These are phyloP conservation scores for Eutypa lata DNA, from an alignment of 2,329 filamentous ascomycete species.

Conservation along the genomic window DNA sequence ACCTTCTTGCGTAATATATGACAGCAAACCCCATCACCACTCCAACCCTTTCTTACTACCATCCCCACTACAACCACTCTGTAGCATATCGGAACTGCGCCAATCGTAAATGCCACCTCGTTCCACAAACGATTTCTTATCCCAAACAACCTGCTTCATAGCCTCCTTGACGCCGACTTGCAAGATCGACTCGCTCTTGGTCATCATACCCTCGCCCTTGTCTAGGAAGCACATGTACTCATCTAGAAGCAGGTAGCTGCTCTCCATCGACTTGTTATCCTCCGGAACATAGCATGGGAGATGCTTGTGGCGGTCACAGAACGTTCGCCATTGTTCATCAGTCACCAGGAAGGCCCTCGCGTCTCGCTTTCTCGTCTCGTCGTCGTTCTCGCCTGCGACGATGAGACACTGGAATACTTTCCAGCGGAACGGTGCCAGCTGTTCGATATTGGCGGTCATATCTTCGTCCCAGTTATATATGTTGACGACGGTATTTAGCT, in stretches of 20 bases:
- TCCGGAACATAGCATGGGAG: conserved; percentile 44
- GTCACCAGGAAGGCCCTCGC: conserved; percentile 43
- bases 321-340: conserved; percentile 42
- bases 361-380: conserved; percentile 32
- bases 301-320: conserved; percentile 41
- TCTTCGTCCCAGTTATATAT: conserved; percentile 47
- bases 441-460: conserved; percentile 37
- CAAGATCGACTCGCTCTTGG: conserved; percentile 34
- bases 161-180: conserved; percentile 45
- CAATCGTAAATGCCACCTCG: conserved; percentile 50
- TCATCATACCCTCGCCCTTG: conserved; percentile 32
- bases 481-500: conserved; percentile 55
- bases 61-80: not conserved
- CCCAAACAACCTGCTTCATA: conserved; percentile 42
- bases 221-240: conserved; percentile 51
- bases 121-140: conserved; percentile 38
- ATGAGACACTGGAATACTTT: conserved; percentile 54
- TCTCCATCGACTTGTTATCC: conserved; percentile 47
- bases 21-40: conserved; percentile 8
- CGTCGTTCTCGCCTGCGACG: conserved; percentile 51
- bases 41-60: conserved; percentile 2
- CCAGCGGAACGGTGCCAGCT: conserved; percentile 49
- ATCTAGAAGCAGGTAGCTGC: conserved; percentile 49
- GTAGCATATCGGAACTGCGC: conserved; percentile 11
- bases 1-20: no score